Evolutionary conservation across 2,329 filamentous ascomycete genomes (phyloP).

Genomic region (Paracoccidioides lutzii): DNA sequence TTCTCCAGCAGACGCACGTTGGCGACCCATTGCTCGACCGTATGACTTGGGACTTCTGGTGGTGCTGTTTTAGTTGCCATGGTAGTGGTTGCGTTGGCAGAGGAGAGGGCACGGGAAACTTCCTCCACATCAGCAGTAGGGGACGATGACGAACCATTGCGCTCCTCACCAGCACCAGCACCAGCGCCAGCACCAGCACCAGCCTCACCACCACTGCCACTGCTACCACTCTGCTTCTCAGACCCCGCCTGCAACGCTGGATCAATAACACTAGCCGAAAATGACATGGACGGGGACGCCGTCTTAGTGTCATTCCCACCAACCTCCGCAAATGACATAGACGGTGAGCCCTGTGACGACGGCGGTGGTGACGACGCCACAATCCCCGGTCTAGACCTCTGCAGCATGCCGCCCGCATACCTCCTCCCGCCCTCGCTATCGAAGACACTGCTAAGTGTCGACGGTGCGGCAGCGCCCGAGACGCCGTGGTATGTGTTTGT

Average conservation of each 20-base stretch:
- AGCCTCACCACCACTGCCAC: no score
- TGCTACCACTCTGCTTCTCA: no score
- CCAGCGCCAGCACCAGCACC: no score
- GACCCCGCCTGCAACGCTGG: constrained; percentile 32
- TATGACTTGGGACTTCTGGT: background rate
- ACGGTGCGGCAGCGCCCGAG: constrained; percentile 45
- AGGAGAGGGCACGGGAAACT: constrained; percentile 15
- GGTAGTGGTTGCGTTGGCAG: background rate
- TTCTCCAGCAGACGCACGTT: constrained; percentile 52
- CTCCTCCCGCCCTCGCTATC: constrained; percentile 48
- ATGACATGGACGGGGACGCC: no score
- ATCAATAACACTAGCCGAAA: constrained; percentile 31
- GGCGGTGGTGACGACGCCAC: no score
- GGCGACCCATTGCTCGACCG: constrained; percentile 48
- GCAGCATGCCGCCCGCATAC: constrained; percentile 49
- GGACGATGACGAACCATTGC: background rate
- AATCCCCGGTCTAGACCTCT: constrained; percentile 42
- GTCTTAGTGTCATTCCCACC: no score
- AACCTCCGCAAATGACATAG: no score
- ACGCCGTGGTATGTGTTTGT: constrained; percentile 38
- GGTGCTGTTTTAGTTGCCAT: no score
- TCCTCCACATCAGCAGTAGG: constrained; percentile 21
- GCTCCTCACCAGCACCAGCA: background rate
- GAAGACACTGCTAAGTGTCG: constrained; percentile 47
- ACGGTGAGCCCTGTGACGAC: no score